Percentiles rank a stretch among this genome's conserved stretches.
These are phyloP conservation scores for Thielaviopsis musarum DNA, from an alignment of 2,329 filamentous ascomycete species.

Conservation along the genomic window DNA sequence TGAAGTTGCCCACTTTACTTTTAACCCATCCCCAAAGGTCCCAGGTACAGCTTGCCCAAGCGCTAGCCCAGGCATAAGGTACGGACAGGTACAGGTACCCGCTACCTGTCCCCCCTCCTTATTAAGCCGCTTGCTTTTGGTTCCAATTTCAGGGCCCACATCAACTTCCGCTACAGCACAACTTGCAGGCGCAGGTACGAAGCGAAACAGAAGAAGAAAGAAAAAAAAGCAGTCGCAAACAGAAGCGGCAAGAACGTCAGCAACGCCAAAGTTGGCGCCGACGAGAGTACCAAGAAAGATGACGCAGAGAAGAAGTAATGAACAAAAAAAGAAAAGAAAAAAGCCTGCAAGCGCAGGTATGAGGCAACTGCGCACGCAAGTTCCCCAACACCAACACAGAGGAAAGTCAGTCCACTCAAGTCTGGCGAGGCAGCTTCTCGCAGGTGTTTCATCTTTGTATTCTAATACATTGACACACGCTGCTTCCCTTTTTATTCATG, in stretches of 20 bases:
- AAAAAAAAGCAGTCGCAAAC: not conserved
- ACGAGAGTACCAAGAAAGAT: no score
- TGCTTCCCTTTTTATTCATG: not conserved
- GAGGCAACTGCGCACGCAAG: not conserved
- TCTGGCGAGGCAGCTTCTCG: not conserved
- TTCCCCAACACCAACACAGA: not conserved
- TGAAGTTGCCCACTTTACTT: not conserved
- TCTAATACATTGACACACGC: not conserved
- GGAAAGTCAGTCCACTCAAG: not conserved
- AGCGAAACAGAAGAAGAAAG: no score
- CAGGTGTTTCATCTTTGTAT: constrained; percentile 6
- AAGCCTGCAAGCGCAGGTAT: not conserved
- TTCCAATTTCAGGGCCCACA: not conserved
- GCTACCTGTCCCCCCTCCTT: not conserved
- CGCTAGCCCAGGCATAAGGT: not conserved
- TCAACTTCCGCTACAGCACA: not conserved
- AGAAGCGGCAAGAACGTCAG: not conserved
- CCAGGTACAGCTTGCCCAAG: not conserved
- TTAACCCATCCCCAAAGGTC: not conserved
- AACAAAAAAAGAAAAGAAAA: not conserved
- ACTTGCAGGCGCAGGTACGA: not conserved
- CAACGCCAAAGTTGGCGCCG: not conserved
- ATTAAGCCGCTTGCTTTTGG: not conserved
- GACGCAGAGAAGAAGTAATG: no score
- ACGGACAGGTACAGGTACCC: not conserved